Conservation (phyloP, 192 early-diverging fungal species). For the Umbelopsis ramanniana region DNA sequence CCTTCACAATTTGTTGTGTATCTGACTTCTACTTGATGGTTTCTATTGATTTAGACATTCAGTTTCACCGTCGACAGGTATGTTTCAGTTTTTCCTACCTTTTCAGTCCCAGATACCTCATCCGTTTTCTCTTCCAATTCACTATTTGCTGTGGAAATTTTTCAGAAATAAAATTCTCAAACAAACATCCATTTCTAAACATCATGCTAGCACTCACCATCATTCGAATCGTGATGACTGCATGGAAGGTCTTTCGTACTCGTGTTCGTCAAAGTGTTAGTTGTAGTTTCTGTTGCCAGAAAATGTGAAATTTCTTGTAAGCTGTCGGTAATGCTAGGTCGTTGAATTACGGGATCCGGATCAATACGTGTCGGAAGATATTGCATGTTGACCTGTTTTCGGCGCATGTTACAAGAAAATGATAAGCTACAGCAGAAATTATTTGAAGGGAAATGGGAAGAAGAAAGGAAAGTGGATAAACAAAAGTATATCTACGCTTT, state of each 20-base stretch:
- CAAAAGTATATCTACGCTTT: not conserved
- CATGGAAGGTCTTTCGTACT: not conserved
- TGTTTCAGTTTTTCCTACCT: conserved; percentile 16
- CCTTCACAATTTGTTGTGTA: not conserved
- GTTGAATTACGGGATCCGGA: not conserved
- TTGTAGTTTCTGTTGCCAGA: not conserved
- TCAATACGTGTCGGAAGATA: not conserved
- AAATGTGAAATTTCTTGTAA: conserved; percentile 4
- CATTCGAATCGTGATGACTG: not conserved
- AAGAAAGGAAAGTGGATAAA: not conserved
- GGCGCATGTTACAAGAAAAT: not conserved
- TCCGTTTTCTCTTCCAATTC: not conserved
- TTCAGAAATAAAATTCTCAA: too few relatives aligned
- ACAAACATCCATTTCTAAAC: too few relatives aligned
- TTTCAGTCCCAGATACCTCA: not conserved
- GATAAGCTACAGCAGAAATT: too few relatives aligned
- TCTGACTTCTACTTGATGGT: not conserved
- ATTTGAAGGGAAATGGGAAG: not conserved
- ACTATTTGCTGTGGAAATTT: not conserved
- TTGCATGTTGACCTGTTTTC: conserved; percentile 15
- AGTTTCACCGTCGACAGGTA: not conserved
- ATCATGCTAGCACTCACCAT: not conserved
- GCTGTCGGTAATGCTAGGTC: not conserved
- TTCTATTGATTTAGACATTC: not conserved
- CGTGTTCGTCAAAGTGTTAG: not conserved